Evolutionary conservation across 768 basidiomycete species (phyloP), one percentile per base, ranked within the genome.

Genomic region (Leccinum boreale): DNA sequence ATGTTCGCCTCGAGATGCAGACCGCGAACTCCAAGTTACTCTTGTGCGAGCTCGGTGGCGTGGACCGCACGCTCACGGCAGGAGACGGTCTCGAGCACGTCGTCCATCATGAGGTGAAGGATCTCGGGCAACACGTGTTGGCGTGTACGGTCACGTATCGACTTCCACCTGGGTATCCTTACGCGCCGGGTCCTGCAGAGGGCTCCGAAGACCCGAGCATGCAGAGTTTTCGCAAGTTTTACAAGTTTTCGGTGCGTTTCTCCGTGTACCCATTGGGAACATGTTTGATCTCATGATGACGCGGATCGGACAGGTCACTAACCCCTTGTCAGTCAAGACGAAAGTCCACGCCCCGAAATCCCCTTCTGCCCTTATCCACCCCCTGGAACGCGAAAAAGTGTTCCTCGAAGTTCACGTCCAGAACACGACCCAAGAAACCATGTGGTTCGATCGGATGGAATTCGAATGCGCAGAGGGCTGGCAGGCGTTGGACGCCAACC

Each of bases 321-420:
- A 96, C 63, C 95, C 95, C 1, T 77, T 98, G 14, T 92, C 92
- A 0, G 94, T 98, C 58, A 96, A 96, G 74, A 97, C 94, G 14
- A 95, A 95, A 71, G 92, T 96, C 0, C 92, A 97, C 69, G 67
- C 78, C 3, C 82, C 91, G 1, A 82, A 81, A 52, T 87, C 90
- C 0, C 87, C 92, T 1, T 83, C 89, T 21, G 86, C 92, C 2
- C 60, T 85, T 11, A 75, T 94, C 28, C 81, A 85, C 6, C 71
- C 80, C 3, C 49, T 71, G 3, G 87, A 92, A 63, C 82, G 92
- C 55, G 85, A 90, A 50, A 92, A 92, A 61, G 80, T 96, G 35
- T 94, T 93, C 72, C 84, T 98, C 19, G 95, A 98, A 70, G 85
- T 96, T 4, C 92, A 96, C 66, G 86, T 96, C 12, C 93, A 96